Evolutionary conservation across 2,329 filamentous ascomycete genomes (phyloP), one percentile per base, ranked within the genome.

Genomic region (Zymoseptoria brevis): DNA sequence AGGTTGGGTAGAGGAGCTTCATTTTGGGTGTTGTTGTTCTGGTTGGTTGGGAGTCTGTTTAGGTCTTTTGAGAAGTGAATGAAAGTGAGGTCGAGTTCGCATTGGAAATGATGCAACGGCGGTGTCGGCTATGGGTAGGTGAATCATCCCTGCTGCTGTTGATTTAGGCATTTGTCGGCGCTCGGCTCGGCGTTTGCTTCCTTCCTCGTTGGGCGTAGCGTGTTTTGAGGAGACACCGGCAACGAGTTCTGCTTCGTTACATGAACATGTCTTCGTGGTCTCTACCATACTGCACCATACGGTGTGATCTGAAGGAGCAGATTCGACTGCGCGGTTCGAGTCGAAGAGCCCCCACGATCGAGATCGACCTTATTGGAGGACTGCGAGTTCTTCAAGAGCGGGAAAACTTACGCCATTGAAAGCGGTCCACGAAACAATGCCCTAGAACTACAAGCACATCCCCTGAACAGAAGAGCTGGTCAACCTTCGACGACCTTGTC

Each of bases 1-100:
- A 86, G 57, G 82, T 86, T 55, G 84, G 84, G 75, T 87, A 86
- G 64, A 87, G 82, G 64, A 87, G 81, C 76, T 87, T 87, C 83
- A 83, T 83, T 55, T 57, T 75, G 67, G 65, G 19, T 13, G 57
- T 24, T 19, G 50, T 51, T 11, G 19, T 9, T 8, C 13, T 53
- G 51, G 6, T 29, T 3, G 11, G 7, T 22, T 9, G 6, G 29
- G 51, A 11, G 7, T 9, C 8, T 26, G 51, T 11, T 53, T 22
- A 4, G 4, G 35, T 41, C 11, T 13, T 41, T 41, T 41, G 30
- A 16, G 35, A 41, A 41, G 35, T 45, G 35, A 45, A n/a, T 45
- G 13, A 45, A 45, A 45, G 35, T 45, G 13, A n/a, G 35, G 16
- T 45, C 26, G 16, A 41, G 35, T 41, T 41, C 13, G 1, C 13